These are phyloP conservation scores for Aphanomyces stellatus DNA, from an alignment of 352 stramenopile species.

Conservation along the genomic window DNA sequence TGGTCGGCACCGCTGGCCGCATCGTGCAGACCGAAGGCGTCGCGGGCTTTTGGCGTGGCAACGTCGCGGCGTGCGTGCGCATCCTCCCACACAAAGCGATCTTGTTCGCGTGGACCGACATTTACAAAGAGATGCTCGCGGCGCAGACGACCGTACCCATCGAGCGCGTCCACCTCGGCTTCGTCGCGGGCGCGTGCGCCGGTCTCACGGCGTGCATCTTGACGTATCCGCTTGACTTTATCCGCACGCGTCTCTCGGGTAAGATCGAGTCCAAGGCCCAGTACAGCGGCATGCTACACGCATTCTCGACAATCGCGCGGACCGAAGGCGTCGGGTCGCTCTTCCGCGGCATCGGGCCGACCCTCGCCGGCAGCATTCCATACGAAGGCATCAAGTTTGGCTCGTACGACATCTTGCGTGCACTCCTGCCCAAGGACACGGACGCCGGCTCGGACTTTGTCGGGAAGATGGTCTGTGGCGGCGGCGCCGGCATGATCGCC, in stretches of 20 bases:
- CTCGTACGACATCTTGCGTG: conserved; percentile 61
- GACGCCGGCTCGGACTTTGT: conserved; percentile 48
- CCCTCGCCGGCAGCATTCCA: conserved; percentile 54
- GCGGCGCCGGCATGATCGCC: conserved; percentile 68
- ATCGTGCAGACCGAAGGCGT: conserved; percentile 52
- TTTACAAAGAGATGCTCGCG: conserved; percentile 55
- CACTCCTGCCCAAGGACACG: conserved; percentile 41
- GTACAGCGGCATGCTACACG: conserved; percentile 66
- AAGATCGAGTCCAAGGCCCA: conserved; percentile 53
- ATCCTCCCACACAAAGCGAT: conserved; percentile 75
- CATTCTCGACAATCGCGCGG: conserved; percentile 51
- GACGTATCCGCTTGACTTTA: conserved; percentile 81
- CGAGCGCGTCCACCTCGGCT: conserved; percentile 47
- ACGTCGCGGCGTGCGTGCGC: conserved; percentile 61
- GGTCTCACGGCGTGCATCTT: conserved; percentile 78
- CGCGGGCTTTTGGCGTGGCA: conserved; percentile 66
- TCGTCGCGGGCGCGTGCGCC: conserved; percentile 58
- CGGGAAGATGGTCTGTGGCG: conserved; percentile 66
- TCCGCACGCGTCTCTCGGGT: conserved; percentile 70
- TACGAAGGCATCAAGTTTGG: conserved; percentile 82
- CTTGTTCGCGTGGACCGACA: conserved; percentile 79
- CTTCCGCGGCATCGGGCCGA: conserved; percentile 64
- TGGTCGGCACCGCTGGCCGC: conserved; percentile 50
- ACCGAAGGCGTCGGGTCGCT: conserved; percentile 57
- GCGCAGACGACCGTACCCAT: conserved; percentile 19